Evolutionary conservation across 2,329 filamentous ascomycete genomes (phyloP).

Genomic region (Waltergamsia citrina): DNA sequence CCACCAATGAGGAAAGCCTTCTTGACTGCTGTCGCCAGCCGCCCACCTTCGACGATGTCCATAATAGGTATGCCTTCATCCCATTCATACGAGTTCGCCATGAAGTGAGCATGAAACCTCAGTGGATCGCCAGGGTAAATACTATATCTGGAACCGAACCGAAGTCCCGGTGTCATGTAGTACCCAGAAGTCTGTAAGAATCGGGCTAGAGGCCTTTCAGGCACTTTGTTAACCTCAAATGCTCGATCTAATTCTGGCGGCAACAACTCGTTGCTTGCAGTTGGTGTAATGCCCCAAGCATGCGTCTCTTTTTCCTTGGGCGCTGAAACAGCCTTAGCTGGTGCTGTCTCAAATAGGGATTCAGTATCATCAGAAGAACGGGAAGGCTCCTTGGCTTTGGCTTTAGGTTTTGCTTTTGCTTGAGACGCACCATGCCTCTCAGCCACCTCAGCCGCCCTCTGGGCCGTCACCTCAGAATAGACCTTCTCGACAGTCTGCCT

Average conservation of each 20-base stretch:
- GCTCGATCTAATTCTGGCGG: conserved; percentile 7
- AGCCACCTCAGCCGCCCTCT: conserved; percentile 19
- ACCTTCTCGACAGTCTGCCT: conserved; percentile 30
- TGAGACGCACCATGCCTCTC: conserved; percentile 8
- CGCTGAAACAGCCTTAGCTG: background rate
- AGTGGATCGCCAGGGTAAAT: conserved; percentile 93
- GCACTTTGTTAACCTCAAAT: conserved; percentile 8
- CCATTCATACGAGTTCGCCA: conserved; percentile 79
- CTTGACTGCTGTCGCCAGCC: conserved; percentile 89
- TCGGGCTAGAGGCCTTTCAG: conserved; percentile 54
- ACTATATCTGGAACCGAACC: conserved; percentile 90
- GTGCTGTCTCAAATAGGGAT: background rate
- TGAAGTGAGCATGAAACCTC: conserved; percentile 90
- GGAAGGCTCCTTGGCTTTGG: background rate
- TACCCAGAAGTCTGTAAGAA: conserved; percentile 73
- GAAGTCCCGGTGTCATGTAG: conserved; percentile 83
- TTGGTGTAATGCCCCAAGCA: conserved; percentile 20
- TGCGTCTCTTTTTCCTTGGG: too few species aligned
- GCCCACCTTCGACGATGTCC: conserved; percentile 76
- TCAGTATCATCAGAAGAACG: background rate
- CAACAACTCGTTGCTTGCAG: conserved; percentile 21
- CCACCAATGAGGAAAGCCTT: conserved; percentile 88
- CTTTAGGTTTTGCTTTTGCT: background rate
- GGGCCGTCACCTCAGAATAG: conserved; percentile 27
- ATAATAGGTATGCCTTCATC: conserved; percentile 77